Base-by-base conservation (phyloP, 2,329 filamentous ascomycete genomes). In the Penicillium psychrosexuale region DNA sequence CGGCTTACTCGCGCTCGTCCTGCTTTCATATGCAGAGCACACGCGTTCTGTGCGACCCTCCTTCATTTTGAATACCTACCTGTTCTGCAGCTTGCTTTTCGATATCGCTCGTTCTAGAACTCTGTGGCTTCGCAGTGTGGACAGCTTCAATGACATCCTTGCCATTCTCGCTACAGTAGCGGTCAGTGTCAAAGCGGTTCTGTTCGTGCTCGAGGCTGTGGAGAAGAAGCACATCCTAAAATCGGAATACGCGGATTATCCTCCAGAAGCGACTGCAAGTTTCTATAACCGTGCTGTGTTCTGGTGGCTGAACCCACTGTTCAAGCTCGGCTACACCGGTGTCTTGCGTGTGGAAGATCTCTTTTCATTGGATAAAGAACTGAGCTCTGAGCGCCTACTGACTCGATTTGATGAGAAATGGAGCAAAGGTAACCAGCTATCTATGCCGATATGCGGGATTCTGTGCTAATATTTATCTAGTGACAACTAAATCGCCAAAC, bases 251-350 rank as follows among this genome's bases (percentile, higher is more conserved):
- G 66, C 69, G 1, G 57, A 63, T 2, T 75, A 72, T 39, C 79
- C 81, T 1, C 76, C 73, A 0, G 83, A 85, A 61, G 77, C 77
- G 3, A 82, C 78, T 2, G 79, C 77, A 44, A 76, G 80, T 3
- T 69, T 81, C n/a, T 78, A 78, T 58, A 82, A 72, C 56, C 71
- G 73, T 40, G 69, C 67, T 0, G 67, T 81, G 12, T 84, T 84
- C 61, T 78, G 74, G 71, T 84, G 82, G 82, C 66, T 83, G 47
- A 82, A 79, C 54, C 72, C 75, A 2, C 64, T 85, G 7, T 78
- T 85, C 39, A 72, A 72, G 27, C 67, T 69, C 15, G 81, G 82
- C 0, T 82, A 76, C 67, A 73, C 66, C 5, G 77, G 73, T 7
- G 58, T 72, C 3, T 59, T 82, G 6, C 60, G 65, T 0, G 67